Base-by-base conservation (phyloP, 1,139 yeast species). In the Zhuliangozyma blackwelliae region DNA sequence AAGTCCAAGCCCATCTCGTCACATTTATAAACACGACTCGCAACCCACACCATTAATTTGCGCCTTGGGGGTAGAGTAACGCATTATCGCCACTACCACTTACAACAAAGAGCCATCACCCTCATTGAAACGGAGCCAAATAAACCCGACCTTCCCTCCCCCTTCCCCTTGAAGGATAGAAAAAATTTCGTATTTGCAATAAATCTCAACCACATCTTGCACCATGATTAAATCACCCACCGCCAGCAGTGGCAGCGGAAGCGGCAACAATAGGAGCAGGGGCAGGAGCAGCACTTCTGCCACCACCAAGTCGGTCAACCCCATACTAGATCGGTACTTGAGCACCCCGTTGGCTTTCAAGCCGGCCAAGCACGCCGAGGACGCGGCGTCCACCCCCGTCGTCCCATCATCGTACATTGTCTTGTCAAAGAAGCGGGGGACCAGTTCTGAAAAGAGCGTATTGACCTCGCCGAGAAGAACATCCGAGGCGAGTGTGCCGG, bases 281-380 rank as follows among this genome's bases (percentile, higher is more conserved):
- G 7, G 31, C 31, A 10, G 19, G 11, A 7, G 12, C 31, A 28
- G 19, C 31, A n/a, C 3, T 20, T 8, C 13, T 12, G 7, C 25
- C 10, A 29, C 28, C 7, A 16, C 39, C 31, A 7, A 8, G 7
- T 8, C 25, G 8, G n/a, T 28, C 3, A 63, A 63, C 44, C 75
- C 74, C 5, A 59, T 77, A 38, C 73, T 79, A 40, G 83, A 78
- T 50, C 66, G 84, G 51, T 74, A 79, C 44, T 68, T 79, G 32
- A 60, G 74, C 39, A 74, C 72, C 45, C 87, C 85, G 11, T 59
- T 81, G 38, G 73, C 74, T 27, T 83, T 82, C 57, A 75, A 71
- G 35, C 68, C 76, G 10, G 84, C 82, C 21, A 68, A 63, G 41
- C 54, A 52, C 48, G 63, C 66, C 33, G 75, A 67, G 44, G 10